These are phyloP conservation scores for Coprinellus micaceus DNA, from an alignment of 768 basidiomycete genomes.

Conservation along the genomic window DNA sequence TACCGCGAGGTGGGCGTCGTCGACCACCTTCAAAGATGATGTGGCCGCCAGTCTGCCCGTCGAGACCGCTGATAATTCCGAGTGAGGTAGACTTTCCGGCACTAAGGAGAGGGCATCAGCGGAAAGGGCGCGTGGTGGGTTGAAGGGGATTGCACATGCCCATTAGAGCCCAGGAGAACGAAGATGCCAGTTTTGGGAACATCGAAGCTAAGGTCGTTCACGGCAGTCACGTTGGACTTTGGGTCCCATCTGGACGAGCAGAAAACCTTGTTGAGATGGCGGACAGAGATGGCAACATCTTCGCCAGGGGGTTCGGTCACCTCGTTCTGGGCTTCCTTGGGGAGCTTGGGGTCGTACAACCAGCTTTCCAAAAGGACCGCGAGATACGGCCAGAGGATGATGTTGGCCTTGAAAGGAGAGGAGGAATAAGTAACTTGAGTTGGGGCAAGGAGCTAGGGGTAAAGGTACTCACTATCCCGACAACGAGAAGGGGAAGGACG, in stretches of 20 bases:
- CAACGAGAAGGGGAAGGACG: constrained; percentile 58
- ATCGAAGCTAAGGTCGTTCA: constrained; percentile 62
- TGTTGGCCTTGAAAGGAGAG: constrained; percentile 45
- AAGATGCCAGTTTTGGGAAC: constrained; percentile 75
- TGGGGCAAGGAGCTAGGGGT: no score
- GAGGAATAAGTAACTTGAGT: no score
- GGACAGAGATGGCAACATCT: constrained; percentile 57
- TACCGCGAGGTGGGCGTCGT: constrained; percentile 55
- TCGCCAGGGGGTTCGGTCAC: constrained; percentile 25
- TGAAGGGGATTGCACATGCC: constrained; percentile 32
- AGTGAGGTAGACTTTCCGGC: constrained; percentile 77
- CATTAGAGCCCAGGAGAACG: constrained; percentile 72
- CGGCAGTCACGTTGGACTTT: constrained; percentile 53
- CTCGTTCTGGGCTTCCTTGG: constrained; percentile 21
- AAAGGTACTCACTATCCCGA: constrained; percentile 61
- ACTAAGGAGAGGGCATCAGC: constrained; percentile 29
- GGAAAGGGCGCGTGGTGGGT: not conserved
- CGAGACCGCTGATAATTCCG: constrained; percentile 62
- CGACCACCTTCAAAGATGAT: constrained; percentile 54
- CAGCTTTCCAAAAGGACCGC: constrained; percentile 55
- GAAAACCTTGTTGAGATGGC: constrained; percentile 58
- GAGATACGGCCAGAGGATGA: constrained; percentile 73
- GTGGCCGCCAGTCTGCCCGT: constrained; percentile 54
- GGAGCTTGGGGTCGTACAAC: constrained; percentile 58
- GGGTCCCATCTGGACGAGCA: constrained; percentile 44